Base-by-base conservation (phyloP, 495 filamentous ascomycete species). In the Penicillium simplicissimum region DNA sequence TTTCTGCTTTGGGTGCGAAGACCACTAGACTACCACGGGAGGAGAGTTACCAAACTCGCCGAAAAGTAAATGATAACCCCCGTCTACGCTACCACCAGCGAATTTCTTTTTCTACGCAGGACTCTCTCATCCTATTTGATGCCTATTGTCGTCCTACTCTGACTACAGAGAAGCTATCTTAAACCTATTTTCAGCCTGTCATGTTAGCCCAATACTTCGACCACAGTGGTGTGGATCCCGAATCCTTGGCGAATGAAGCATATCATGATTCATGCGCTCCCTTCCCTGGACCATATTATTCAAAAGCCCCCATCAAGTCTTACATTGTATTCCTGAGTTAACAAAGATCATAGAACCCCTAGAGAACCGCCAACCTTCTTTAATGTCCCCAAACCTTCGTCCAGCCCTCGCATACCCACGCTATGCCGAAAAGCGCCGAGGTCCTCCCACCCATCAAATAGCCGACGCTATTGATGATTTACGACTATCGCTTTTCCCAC, bases 401-500 rank as follows among this genome's bases (percentile, higher is more conserved):
- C 51, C 51, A 53, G n/a, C n/a, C 55, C 55, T 40, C 55, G 55
- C 55, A 48, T 38, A 8, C 6, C 17, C 33, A 19, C 15, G 8
- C 45, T 23, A 19, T 21, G 57, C 57, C 47, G 57, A 58, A 33
- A 31, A 51, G 21, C 31, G 40, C 56, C 56, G 56, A 58, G 56
- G 56, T 10, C 45, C 45, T n/a, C 25, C 34, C 45, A 25, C 55
- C 3, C 11, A 48, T 13, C 45, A 48, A 48, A 45, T 19, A 37
- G 25, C 55, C 23, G 40, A 45, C 40, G 10, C 2, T 21, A n/a
- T 2, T 35, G 31, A 47, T 1, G 42, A 17, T 35, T 37, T 52
- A 42, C 36, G 19, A 49, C 37, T 23, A 28, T 52, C 14, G 42
- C 19, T 45, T 45, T 23, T 11, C 25, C 1, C 23, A n/a, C 19